These are phyloP conservation scores for Dothidotthia symphoricarpi DNA, from an alignment of 2,329 filamentous ascomycete genomes.

Conservation along the genomic window DNA sequence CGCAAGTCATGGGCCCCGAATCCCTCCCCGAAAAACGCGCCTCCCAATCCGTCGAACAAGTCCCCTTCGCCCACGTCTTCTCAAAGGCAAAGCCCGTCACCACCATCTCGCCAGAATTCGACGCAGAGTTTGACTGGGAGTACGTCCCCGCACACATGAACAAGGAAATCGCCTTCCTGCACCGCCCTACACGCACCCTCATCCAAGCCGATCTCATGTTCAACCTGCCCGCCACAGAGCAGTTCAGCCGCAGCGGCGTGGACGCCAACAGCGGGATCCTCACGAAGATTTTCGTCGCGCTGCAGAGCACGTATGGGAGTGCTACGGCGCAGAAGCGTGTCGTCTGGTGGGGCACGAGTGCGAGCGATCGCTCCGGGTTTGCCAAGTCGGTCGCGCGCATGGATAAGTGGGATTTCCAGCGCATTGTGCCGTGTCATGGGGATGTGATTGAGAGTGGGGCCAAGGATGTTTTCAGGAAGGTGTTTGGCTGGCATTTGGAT, in stretches of 20 bases:
- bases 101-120: constrained; percentile 72
- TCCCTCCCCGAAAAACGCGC: constrained; percentile 80
- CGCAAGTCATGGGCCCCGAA: constrained; percentile 77
- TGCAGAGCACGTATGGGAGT: constrained; percentile 65
- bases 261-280: constrained; percentile 57
- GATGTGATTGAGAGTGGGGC: constrained; percentile 71
- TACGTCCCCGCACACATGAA: constrained; percentile 78
- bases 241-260: constrained; percentile 61
- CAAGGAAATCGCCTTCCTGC: constrained; percentile 83
- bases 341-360: constrained; percentile 71
- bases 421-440: constrained; percentile 88
- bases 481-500: constrained; percentile 80
- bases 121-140: constrained; percentile 79
- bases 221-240: constrained; percentile 84
- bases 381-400: constrained; percentile 69
- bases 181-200: constrained; percentile 73
- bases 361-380: constrained; percentile 65
- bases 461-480: constrained; percentile 72
- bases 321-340: constrained; percentile 69
- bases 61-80: constrained; percentile 66
- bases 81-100: constrained; percentile 37
- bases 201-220: constrained; percentile 91
- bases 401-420: constrained; percentile 77
- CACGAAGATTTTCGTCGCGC: constrained; percentile 55
- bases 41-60: constrained; percentile 57